Evolutionary conservation across 1,284 basidiomycete species (phyloP).

Genomic region (Ganoderma sinense): DNA sequence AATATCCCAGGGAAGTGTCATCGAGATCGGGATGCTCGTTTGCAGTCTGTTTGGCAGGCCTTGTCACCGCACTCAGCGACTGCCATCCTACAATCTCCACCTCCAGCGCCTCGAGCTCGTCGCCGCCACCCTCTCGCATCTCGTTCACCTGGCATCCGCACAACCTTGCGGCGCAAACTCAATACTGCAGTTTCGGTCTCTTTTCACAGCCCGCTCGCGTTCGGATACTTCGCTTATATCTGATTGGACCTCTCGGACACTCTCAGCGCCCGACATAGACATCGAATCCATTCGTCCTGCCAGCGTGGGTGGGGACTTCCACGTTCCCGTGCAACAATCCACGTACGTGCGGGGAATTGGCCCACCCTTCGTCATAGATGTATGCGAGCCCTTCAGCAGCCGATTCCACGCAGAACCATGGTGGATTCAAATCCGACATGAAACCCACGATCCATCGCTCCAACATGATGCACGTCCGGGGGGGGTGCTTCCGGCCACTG

Average conservation of each 20-base stretch:
- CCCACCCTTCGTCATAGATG: neutral
- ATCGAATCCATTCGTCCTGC: constrained; percentile 1
- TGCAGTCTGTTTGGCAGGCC: neutral
- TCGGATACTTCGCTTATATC: neutral
- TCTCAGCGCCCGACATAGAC: neutral
- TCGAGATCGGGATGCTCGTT: neutral
- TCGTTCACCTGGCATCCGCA: neutral
- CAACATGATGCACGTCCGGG: neutral
- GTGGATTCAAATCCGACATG: neutral
- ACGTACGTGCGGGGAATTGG: neutral
- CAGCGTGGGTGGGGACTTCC: neutral
- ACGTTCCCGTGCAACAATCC: neutral
- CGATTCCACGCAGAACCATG: neutral
- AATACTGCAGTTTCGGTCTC: neutral
- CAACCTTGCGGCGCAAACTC: neutral
- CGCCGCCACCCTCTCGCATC: neutral
- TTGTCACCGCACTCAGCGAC: neutral
- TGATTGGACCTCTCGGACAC: neutral
- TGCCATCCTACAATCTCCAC: neutral
- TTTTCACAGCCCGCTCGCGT: neutral
- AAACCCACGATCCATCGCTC: neutral
- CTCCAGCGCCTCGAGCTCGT: neutral
- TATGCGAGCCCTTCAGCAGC: neutral
- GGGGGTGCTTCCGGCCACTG: neutral
- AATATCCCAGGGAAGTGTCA: constrained; percentile 4